Base-by-base conservation (phyloP, 1,284 basidiomycete genomes). In the Leccinum subfulvum region DNA sequence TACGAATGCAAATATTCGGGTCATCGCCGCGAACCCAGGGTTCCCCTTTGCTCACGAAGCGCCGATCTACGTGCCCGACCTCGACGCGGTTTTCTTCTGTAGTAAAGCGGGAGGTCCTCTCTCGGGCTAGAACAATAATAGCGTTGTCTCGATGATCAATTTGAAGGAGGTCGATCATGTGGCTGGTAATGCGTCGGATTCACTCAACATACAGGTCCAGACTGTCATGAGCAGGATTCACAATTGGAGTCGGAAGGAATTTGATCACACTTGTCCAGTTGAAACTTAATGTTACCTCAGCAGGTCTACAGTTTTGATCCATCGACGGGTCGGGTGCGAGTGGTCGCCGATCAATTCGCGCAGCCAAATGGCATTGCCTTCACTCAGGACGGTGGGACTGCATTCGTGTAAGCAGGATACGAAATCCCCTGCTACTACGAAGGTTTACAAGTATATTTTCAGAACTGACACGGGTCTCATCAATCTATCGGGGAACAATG, bases 261-360 rank as follows among this genome's bases (percentile, higher is more conserved):
- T 13, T 5, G 0, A 60, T 65, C n/a, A 71, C n/a, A 0, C 0
- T 30, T 14, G 11, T 54, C 55, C 62, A 84, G 82, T 71, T 87
- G 56, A 73, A 79, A 69, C 76, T 87, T 44, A 1, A 78, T 84
- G 49, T 72, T 92, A 53, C 90, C 88, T 3, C 85, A 82, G 56
- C 90, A 92, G 69, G 88, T 92, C 2, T 93, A 92, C 68, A 81
- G 86, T 9, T 85, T 91, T 65, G 84, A 91, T 69, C 84, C 86
- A 10, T 78, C 78, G 10, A 88, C 85, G 0, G 82, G 89, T 9
- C 75, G 80, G 16, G 82, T 93, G 1, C 82, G 82, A 6, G 87
- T 88, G 3, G 86, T 91, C 3, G 89, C 90, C 0, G 88, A 90
- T 64, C 85, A 85, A 37, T 87, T 91, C 68, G 77, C 82, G 63